These are phyloP conservation scores for Oropetium thomaeum DNA, from an alignment of 176 grass and related monocot genomes.

Conservation along the genomic window DNA sequence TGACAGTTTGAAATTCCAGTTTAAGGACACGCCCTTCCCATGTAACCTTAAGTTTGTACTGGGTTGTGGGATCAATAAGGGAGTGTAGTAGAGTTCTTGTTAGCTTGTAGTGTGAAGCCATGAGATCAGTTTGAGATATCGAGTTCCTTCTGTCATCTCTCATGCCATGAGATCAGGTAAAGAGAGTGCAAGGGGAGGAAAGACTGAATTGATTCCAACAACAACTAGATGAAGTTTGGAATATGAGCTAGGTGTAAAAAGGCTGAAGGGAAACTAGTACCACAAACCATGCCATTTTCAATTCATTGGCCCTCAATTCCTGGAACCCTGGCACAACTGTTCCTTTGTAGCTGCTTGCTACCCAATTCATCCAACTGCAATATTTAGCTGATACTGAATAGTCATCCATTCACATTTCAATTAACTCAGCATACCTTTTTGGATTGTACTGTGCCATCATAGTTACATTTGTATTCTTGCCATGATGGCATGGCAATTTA, in stretches of 20 bases:
- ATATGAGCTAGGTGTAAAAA: background rate
- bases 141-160: background rate
- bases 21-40: background rate
- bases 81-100: background rate
- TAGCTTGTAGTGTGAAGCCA: background rate
- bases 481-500: background rate
- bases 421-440: background rate
- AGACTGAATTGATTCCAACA: background rate
- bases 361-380: background rate
- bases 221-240: background rate
- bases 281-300: background rate
- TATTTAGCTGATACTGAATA: background rate
- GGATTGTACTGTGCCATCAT: background rate
- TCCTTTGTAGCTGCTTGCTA: background rate
- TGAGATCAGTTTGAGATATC: background rate
- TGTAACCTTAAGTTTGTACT: background rate
- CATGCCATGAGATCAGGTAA: background rate
- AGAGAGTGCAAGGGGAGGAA: background rate
- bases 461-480: conserved; percentile 3
- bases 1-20: background rate
- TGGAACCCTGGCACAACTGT: background rate
- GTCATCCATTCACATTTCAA: background rate
- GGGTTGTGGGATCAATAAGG: background rate
- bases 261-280: background rate
- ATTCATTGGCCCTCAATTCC: background rate